A percentile compares a stretch with the other conserved stretches of the same genome.
These are phyloP conservation scores for Bisporella sp. DNA, from an alignment of 2,329 filamentous ascomycete species.

Conservation along the genomic window DNA sequence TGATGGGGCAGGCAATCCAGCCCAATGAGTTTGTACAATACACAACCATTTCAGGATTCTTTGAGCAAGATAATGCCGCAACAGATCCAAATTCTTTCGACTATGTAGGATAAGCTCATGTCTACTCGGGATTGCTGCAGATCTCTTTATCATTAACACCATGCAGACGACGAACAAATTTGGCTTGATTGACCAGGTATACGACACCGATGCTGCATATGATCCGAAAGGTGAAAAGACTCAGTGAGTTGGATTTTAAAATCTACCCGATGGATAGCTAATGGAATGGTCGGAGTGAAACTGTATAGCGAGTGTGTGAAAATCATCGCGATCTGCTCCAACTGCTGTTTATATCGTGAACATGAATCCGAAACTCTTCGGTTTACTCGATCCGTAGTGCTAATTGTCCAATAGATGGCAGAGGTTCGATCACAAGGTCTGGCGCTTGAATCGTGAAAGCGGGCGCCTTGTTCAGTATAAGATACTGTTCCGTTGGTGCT, in stretches of 20 bases:
- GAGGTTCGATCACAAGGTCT: constrained; percentile 52
- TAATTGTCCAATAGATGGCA: constrained; percentile 39
- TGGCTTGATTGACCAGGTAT: constrained; percentile 56
- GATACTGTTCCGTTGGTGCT: constrained; percentile 44
- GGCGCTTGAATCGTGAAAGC: constrained; percentile 42
- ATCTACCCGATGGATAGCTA: no score
- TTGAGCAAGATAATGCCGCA: constrained; percentile 53
- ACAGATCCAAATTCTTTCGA: constrained; percentile 54
- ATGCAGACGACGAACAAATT: constrained; percentile 53
- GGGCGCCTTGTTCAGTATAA: constrained; percentile 49
- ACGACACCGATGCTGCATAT: constrained; percentile 42
- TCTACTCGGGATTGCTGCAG: constrained; percentile 36
- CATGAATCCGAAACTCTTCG: no score
- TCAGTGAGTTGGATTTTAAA: constrained; percentile 25
- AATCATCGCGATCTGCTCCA: no score
- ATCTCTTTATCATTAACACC: background rate
- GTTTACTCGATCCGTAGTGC: no score
- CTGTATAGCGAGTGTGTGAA: no score
- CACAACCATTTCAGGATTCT: constrained; percentile 54
- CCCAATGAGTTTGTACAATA: constrained; percentile 35
- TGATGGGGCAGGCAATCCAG: constrained; percentile 17
- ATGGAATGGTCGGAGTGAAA: no score
- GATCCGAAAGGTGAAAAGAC: constrained; percentile 26
- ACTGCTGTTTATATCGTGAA: no score
- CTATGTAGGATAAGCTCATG: constrained; percentile 43